Base-by-base conservation (phyloP, 148 eudicot genomes). In the Chenopodium formosanum region DNA sequence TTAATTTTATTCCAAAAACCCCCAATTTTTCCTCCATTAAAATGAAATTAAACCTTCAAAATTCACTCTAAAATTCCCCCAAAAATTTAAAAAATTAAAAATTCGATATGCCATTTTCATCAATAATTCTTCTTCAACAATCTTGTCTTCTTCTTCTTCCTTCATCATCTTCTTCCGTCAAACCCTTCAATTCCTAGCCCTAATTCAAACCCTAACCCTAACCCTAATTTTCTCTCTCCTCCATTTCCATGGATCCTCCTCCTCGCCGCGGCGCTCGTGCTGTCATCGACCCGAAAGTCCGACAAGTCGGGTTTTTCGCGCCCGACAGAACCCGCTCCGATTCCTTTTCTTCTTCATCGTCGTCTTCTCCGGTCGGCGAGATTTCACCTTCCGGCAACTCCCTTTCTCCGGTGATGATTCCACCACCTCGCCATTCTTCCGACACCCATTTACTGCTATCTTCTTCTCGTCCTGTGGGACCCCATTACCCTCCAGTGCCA, bases 371-470 rank as follows among this genome's bases (percentile, higher is more conserved):
- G 40, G 82, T 71, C 16, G 22, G 87, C 64, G 87, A 80, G 29
- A 47, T 80, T 60, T 89, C 94, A 17, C 88, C 93, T 25, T 81
- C 91, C 56, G 88, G 85, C 0, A 89, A 89, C 79, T 91, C 91
- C 12, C 85, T 92, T 25, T 93, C 98, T 17, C 99, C 98, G 50
- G 99, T 95, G 32, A 94, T 95, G 99, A 95, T 95, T 72, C 97
- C 94, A 0, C 97, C 96, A 13, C 88, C 98, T 0, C 91, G 93
- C 11, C 97, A 89, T 83, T 84, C 86, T 22, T 89, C 94, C 70
- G 93, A 91, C 81, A 86, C 83, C 22, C 90, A 73, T 79, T 66
- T 74, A 60, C 78, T 47, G 82, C 87, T 47, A 4, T n/a, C 76
- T 1, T 73, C 76, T 8, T 73, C 76, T n/a, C 76, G 76, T 25